Evolutionary conservation across 2,329 filamentous ascomycete genomes (phyloP), one percentile per base, ranked within the genome.

Genomic region (Penicillium crustosum): DNA sequence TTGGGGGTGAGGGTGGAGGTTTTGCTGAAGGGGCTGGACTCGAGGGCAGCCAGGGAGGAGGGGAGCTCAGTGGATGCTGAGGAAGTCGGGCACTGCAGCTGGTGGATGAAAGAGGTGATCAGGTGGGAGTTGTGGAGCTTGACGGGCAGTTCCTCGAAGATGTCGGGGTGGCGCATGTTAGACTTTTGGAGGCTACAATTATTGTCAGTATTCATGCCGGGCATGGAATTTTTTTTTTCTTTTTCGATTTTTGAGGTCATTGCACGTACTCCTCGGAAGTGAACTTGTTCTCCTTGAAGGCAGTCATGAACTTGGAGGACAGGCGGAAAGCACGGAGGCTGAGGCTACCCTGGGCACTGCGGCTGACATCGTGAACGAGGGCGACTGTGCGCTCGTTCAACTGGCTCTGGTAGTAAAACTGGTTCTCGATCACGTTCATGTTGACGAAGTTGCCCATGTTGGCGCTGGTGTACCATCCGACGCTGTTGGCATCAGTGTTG

Each of bases 401-500:
- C 69, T 95, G 91, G 77, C 91, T 94, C 82, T 99, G 94, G 82
- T 96, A 97, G 81, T 93, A 90, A 79, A 87, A 92, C 78, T 97
- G 93, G 82, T 97, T 99, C 84, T 99, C 94, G 77, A 99, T 90
- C 74, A 96, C 93, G 82, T 89, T 90, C 73, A 89, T 78, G 82
- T 93, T 97, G 82, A 97, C 84, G 70, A 97, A 97, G 83, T 96
- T 97, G 77, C 94, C 94, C 90, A 99, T 95, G 77, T 92, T 96
- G 63, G 93, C 91, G 81, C 92, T 97, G 59, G 92, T 97, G 81
- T 99, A 99, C 93, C 93, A 99, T 70, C 94, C 94, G 60, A 96
- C 91, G 71, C 91, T 95, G 82, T 97, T 96, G 66, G 94, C 94
- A 76, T 99, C 94, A 59, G 97, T 90, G 77, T 97, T 99, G 72